These are phyloP conservation scores for Parmelia sp. DNA, from an alignment of 495 filamentous ascomycete species.

Conservation along the genomic window DNA sequence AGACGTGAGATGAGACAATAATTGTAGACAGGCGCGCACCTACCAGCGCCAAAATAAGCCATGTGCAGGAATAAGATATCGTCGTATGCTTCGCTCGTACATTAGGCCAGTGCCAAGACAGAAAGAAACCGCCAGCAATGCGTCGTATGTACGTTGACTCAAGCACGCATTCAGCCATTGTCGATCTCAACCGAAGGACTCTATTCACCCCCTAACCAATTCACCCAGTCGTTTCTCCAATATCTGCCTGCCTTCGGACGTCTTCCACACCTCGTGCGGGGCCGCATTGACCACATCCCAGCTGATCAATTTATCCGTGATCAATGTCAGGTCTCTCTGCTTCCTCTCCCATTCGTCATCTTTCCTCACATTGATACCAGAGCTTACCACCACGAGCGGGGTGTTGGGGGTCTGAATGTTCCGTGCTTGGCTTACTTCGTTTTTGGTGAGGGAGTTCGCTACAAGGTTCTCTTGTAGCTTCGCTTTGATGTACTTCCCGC, in stretches of 20 bases:
- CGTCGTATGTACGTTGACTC: slow-evolving; percentile 1
- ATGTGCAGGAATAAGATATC: background rate
- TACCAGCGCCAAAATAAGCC: slow-evolving; percentile 3
- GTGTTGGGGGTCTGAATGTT: slow-evolving; percentile 69
- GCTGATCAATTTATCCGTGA: slow-evolving; percentile 66
- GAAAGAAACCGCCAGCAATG: background rate
- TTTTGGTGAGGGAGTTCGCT: slow-evolving; percentile 70
- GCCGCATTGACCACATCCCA: slow-evolving; percentile 87
- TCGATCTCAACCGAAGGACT: background rate
- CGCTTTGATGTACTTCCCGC: slow-evolving; percentile 73
- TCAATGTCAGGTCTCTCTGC: slow-evolving; percentile 72
- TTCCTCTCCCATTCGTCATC: slow-evolving; percentile 67
- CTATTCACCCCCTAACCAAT: slow-evolving; percentile 39
- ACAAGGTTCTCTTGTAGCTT: slow-evolving; percentile 91
- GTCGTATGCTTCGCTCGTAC: background rate
- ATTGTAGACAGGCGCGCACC: background rate
- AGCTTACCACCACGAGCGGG: slow-evolving; percentile 76
- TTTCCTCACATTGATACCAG: slow-evolving; percentile 51
- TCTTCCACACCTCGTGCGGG: slow-evolving; percentile 81
- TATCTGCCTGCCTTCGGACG: slow-evolving; percentile 55
- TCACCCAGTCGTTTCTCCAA: slow-evolving; percentile 64
- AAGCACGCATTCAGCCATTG: background rate
- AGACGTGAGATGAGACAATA: background rate
- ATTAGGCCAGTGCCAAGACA: slow-evolving; percentile 1
- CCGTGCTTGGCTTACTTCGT: slow-evolving; percentile 68